phyloP scores from a whole-genome alignment of 306 rosid species.

The Malus sylvestris region DNA sequence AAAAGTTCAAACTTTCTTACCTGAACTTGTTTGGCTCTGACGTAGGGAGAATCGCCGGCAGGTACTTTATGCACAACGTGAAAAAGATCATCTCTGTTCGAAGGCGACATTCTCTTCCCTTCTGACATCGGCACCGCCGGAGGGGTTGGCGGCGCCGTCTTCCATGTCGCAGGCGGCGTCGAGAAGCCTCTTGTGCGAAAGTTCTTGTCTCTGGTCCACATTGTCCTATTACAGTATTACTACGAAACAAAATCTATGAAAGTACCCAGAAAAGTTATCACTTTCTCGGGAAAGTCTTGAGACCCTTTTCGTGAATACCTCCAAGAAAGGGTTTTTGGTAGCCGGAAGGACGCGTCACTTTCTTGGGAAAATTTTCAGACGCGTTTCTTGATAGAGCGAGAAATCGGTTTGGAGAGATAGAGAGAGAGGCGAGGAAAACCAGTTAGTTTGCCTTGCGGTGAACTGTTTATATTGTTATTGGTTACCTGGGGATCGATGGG shows the following conservation, averaged over 20 bases:
- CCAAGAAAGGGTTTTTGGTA: slow-evolving; percentile 6
- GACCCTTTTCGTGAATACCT: slow-evolving; percentile 19
- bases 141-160: slow-evolving; percentile 17
- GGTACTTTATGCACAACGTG: slow-evolving; percentile 79
- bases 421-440: slow-evolving; percentile 6
- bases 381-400: slow-evolving; percentile 13
- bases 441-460: background rate
- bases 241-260: background rate
- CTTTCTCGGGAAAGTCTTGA: slow-evolving; percentile 23
- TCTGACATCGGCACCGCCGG: slow-evolving; percentile 50
- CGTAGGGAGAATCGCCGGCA: slow-evolving; percentile 87
- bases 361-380: background rate
- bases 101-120: slow-evolving; percentile 44
- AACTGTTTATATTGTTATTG: slow-evolving; percentile 1
- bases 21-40: slow-evolving; percentile 92
- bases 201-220: slow-evolving; percentile 40
- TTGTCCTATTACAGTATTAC: slow-evolving; percentile 7
- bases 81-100: slow-evolving; percentile 39
- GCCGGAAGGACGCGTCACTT: background rate
- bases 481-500: slow-evolving; percentile 6
- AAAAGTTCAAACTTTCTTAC: slow-evolving; percentile 17
- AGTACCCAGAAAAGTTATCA: background rate
- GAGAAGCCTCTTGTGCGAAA: slow-evolving; percentile 41
- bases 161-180: slow-evolving; percentile 53
- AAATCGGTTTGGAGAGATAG: background rate